These are phyloP conservation scores for Ceratocystis cubensis DNA, from an alignment of 2,329 filamentous ascomycete species.

Conservation along the genomic window DNA sequence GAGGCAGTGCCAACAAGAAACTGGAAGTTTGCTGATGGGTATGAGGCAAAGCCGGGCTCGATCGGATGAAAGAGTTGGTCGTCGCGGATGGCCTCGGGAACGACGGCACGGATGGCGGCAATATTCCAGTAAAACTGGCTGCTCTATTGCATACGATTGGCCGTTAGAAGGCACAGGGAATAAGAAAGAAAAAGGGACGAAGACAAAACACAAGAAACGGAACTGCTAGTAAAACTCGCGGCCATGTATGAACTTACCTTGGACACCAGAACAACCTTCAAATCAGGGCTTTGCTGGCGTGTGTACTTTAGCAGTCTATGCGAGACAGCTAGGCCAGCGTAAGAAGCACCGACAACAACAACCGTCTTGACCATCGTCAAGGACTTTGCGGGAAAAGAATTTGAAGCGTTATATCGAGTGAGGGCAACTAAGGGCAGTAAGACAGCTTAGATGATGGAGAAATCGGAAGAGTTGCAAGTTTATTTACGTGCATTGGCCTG, in stretches of 20 bases:
- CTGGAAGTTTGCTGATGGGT: conserved; percentile 38
- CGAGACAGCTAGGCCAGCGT: conserved; percentile 40
- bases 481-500: not conserved
- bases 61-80: conserved; percentile 41
- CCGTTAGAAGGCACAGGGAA: not conserved
- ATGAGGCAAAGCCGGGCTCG: conserved; percentile 37
- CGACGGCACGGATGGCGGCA: conserved; percentile 42
- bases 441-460: not conserved
- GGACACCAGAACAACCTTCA: conserved; percentile 44
- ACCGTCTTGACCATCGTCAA: conserved; percentile 39
- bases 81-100: conserved; percentile 38
- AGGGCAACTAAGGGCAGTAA: not conserved
- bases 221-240: too few relatives aligned
- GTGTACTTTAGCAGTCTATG: conserved; percentile 45
- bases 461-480: not conserved
- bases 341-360: conserved; percentile 42
- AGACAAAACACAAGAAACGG: not conserved
- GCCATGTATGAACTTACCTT: conserved; percentile 32
- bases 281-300: conserved; percentile 32
- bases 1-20: conserved; percentile 40
- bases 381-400: not conserved
- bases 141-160: conserved; percentile 30
- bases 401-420: not conserved
- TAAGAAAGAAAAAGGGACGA: not conserved
- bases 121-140: conserved; percentile 49